Evolutionary conservation across 805 yeast species (phyloP), one percentile per base, ranked within the genome.

Genomic region (Yarrowia sp.): DNA sequence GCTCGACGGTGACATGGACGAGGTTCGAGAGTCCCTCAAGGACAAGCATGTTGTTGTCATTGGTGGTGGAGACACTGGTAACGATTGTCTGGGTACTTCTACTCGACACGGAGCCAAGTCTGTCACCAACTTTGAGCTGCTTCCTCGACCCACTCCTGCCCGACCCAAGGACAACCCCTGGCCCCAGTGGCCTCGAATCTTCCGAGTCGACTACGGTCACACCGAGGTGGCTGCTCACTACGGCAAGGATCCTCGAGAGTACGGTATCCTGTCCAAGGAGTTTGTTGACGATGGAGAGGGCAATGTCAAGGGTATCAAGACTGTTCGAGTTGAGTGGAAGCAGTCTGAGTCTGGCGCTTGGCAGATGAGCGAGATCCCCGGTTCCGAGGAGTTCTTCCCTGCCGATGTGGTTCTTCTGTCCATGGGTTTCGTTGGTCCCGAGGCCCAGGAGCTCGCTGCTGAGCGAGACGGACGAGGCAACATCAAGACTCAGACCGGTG

Each of bases 51-150:
- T 93, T 65, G 86, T 93, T 72, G 98, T 93, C 65, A 93, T 93
- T 81, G 99, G 99, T 73, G 99, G 99, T 81, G 99, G 99, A 85
- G 99, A 93, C 78, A 93, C 98, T 36, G 99, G 99, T 85, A 93
- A 93, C 75, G 99, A 93, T 82, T 93, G 98, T 84, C 83, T 93
- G 73, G 98, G 98, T 78, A 93, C 99, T 48, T 85, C 97, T 22
- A 92, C 95, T 40, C 88, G 98, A 80, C 98, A 95, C 75, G 98
- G 97, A 46, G 98, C 98, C 68, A 86, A 89, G 75, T 89, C 96
- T 10, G 97, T 95, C 66, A 83, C 87, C 69, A 93, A 93, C 83
- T 95, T 93, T 76, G 99, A 93, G 80, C 82, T 93, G 75, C 81
- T 93, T 71, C 99, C 99, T 66, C 86, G 88, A 71, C 99, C 99